phyloP scores from a whole-genome alignment of 176 grass and related monocot species.

The Sorghum bicolor region Sorghum_bicolor_NCBIv3 NC_012872.2:62919501-62920000 shows the following conservation, averaged over 20 bases:
- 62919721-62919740: conserved; percentile 28
- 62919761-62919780: not conserved
- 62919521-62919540: conserved; percentile 79
- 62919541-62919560: conserved; percentile 83
- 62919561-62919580: conserved; percentile 63
- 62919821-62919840: not conserved
- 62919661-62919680: conserved; percentile 87
- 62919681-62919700: conserved; percentile 88
- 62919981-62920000: not conserved
- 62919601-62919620: conserved; percentile 69
- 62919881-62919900: not conserved
- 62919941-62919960: not conserved
- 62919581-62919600: conserved; percentile 97
- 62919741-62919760: not conserved
- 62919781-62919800: not conserved
- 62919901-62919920: not conserved
- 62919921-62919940: not conserved
- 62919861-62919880: not conserved
- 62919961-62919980: not conserved
- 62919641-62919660: conserved; percentile 91
- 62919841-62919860: not conserved
- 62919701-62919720: conserved; percentile 86
- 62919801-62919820: not conserved
- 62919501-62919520: conserved; percentile 77
- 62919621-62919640: conserved; percentile 64